These are phyloP conservation scores for Lactarius akahatsu DNA, from an alignment of 768 basidiomycete species.

Conservation along the genomic window DNA sequence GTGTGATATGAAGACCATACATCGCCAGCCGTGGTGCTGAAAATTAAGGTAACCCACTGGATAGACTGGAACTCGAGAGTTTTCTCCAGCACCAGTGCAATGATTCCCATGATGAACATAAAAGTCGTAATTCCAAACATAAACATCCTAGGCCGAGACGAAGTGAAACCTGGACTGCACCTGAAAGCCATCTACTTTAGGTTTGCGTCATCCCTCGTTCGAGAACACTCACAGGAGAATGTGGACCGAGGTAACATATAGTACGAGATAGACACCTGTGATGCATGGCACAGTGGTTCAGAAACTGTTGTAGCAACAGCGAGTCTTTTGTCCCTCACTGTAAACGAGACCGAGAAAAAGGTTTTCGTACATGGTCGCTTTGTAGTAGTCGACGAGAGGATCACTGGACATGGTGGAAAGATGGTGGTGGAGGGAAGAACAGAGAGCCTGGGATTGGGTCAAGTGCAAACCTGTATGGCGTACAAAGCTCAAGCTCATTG, in stretches of 20 bases:
- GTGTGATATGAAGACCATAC: neutral
- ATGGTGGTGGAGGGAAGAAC: too few relatives aligned
- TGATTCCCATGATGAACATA: neutral
- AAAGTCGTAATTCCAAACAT: neutral
- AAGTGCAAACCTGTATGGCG: neutral
- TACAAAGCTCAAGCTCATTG: neutral
- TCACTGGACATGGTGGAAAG: conserved; percentile 1
- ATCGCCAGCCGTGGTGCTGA: neutral
- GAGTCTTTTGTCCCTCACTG: neutral
- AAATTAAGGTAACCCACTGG: too few relatives aligned
- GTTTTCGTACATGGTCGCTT: conserved; percentile 12
- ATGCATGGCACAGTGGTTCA: neutral
- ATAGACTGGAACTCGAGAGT: neutral
- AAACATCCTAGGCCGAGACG: neutral
- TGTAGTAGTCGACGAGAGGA: neutral
- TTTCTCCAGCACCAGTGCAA: neutral
- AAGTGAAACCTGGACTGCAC: neutral
- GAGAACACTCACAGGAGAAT: conserved; percentile 15
- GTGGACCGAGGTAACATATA: conserved; percentile 14
- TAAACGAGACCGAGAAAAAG: conserved; percentile 16
- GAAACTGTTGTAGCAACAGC: neutral
- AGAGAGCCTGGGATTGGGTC: neutral
- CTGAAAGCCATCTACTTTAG: neutral
- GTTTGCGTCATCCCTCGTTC: neutral
- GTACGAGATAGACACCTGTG: conserved; percentile 10